Base-by-base conservation (phyloP, 192 early-diverging fungal species). In the Podila verticillata region DNA sequence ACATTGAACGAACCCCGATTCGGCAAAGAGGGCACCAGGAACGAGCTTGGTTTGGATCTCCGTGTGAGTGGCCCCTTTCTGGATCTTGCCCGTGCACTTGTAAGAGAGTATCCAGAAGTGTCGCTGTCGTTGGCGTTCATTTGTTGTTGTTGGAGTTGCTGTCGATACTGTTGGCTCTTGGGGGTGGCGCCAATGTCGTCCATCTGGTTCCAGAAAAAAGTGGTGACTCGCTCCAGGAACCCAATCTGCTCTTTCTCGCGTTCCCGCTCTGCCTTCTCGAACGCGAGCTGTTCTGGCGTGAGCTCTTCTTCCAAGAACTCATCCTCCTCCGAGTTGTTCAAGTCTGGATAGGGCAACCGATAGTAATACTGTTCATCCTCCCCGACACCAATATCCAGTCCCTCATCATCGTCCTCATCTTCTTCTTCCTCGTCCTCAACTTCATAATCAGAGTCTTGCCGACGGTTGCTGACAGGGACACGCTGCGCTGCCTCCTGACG, bases 161-260 rank as follows among this genome's bases (percentile, higher is more conserved):
- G 51, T 8, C 22, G 8, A 19, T 54, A n/a, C 22, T 54, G n/a
- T 54, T 19, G 22, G 51, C n/a, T 54, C 22, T 26, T 54, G 2
- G 24, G 51, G 0, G 24, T 59, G 65, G 64, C 66, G 19, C 69
- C 75, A 61, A 69, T 62, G 7, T 77, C 74, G 13, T 77, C 74
- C 34, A 66, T 62, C 30, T 70, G 74, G 22, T 65, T 66, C 64
- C 63, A 49, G 12, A 79, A 34, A 26, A 62, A 58, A 13, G 47
- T 65, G 39, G 75, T 63, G 29, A 66, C 30, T 19, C 68, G 57
- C 49, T 79, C 66, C 34, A 79, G 64, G 54, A 79, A 79, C 15
- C 69, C 69, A 6, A 79, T 29, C 31, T 79, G 75, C 15, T 56
- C 57, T 30, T 48, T 63, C 32, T 79, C 75, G 15, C 60, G 57